Base-by-base conservation (phyloP, 805 yeast genomes). In the Wickerhamomyces subpelliculosus region DNA sequence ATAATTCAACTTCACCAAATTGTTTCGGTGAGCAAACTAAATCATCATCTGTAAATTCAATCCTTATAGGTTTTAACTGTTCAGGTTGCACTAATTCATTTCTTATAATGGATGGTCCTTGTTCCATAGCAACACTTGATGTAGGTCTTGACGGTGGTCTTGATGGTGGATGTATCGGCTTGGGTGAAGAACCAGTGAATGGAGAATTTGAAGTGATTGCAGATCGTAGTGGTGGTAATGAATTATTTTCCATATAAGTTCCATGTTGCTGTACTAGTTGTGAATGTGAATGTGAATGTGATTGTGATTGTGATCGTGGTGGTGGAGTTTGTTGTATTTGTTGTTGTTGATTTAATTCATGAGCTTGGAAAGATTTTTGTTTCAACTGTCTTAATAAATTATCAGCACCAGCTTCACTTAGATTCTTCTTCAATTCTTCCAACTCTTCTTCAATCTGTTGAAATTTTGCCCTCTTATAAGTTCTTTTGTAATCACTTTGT, bases 361-460 rank as follows among this genome's bases (percentile, higher is more conserved):
- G 49, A 5, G 48, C 44, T 24, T 45, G 48, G 22, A 27, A 38
- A 14, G 35, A 41, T 13, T 47, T 46, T 19, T 48, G 49, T 37
- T 47, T 47, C 22, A 49, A 18, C 29, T 51, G 54, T 14, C 42
- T 40, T 14, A 49, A 24, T 24, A 50, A 29, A 5, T 44, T 45
- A 23, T 52, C 55, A 13, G 45, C 55, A 13, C 56, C 54, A 16
- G 46, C 46, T 27, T 49, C 54, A 16, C 62, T 55, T 38, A 83
- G 58, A 24, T 75, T 69, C 52, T 72, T 70, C 49, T 83, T 73
- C 37, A 86, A 61, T 48, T 80, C 88, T 41, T 74, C 73, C 44
- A 83, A 76, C 57, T 89, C 95, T 47, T 72, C 74, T 54, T 89
- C 97, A 38, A 90, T 67, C 47, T 79, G 83, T n/a, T 84, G 87